These are phyloP conservation scores for Gastrolobium villosum DNA, from an alignment of 306 rosid genomes.

Conservation along the genomic window DNA sequence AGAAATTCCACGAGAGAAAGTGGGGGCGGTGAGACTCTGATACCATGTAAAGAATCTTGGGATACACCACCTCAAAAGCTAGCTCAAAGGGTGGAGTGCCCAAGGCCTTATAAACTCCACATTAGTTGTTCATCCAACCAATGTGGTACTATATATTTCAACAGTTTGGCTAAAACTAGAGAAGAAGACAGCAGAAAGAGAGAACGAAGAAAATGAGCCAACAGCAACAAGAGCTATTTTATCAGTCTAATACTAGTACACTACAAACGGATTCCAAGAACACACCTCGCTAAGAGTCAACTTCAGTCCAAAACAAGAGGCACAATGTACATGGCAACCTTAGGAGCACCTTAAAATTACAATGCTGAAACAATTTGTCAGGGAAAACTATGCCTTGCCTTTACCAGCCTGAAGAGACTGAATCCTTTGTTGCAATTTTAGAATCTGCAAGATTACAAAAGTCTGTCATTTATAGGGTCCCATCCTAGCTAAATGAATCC, in stretches of 20 bases:
- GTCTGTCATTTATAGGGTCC: background rate
- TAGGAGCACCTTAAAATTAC: slow-evolving; percentile 10
- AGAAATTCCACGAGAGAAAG: no score
- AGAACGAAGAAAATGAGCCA: background rate
- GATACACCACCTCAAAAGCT: no score
- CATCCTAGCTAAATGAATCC: background rate
- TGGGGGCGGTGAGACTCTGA: no score
- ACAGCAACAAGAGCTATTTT: background rate
- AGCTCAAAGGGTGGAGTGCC: no score
- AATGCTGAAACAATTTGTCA: background rate
- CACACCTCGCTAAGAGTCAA: slow-evolving; percentile 8
- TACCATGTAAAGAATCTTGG: no score
- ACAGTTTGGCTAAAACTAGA: no score
- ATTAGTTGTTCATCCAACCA: no score
- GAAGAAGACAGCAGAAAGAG: no score
- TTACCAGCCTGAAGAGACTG: slow-evolving; percentile 90
- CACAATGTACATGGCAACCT: slow-evolving; percentile 42
- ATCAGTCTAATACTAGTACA: slow-evolving; percentile 19
- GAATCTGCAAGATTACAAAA: slow-evolving; percentile 62
- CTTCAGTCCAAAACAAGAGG: slow-evolving; percentile 39
- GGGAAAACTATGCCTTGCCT: slow-evolving; percentile 72
- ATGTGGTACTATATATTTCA: no score
- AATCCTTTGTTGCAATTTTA: slow-evolving; percentile 81
- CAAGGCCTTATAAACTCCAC: no score
- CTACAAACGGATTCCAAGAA: slow-evolving; percentile 29